Evolutionary conservation across 352 stramenopile species (phyloP), one percentile per base, ranked within the genome.

Genomic region (Pythium graminicola): DNA sequence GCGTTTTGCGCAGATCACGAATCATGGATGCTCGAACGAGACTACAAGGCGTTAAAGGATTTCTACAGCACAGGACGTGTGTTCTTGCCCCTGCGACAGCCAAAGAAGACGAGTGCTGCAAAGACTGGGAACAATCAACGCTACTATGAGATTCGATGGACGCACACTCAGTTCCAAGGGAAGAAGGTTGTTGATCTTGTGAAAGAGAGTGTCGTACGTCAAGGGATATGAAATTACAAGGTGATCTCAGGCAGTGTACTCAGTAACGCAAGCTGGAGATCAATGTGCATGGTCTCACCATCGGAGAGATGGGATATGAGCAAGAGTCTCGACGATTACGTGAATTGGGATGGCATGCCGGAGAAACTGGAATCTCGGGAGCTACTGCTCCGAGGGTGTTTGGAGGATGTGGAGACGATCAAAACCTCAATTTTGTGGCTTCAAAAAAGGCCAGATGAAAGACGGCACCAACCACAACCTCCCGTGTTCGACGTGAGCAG

Each of bases 1-100:
- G 54, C 54, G 0, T 61, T 50, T 28, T 61, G 54, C 16, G 54
- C 54, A 0, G 54, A 61, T n/a, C 54, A 49, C n/a, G 54, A 61
- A 40, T 33, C 42, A 2, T 61, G 54, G 54, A 61, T 61, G 43
- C 9, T 29, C 1, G 2, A 26, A 6, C 33, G 9, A 16, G 17
- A 50, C 2, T 49, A 61, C 35, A 40, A 41, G n/a, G 44, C 54
- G 38, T 33, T 22, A 11, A 61, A 54, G 17, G 54, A 45, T 1
- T 41, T 50, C 31, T 61, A 41, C 44, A 29, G 48, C 3, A 45
- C 44, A 19, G 44, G 44, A 16, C 44, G 44, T 16, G n/a, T 14
- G 13, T n/a, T n/a, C n/a, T n/a, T n/a, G n/a, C n/a, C n/a, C n/a
- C n/a, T n/a, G n/a, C n/a, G n/a, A n/a, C n/a, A n/a, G n/a, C n/a